These are phyloP conservation scores for Aspergillus cristatus DNA, from an alignment of 495 filamentous ascomycete species.

Conservation along the genomic window DNA sequence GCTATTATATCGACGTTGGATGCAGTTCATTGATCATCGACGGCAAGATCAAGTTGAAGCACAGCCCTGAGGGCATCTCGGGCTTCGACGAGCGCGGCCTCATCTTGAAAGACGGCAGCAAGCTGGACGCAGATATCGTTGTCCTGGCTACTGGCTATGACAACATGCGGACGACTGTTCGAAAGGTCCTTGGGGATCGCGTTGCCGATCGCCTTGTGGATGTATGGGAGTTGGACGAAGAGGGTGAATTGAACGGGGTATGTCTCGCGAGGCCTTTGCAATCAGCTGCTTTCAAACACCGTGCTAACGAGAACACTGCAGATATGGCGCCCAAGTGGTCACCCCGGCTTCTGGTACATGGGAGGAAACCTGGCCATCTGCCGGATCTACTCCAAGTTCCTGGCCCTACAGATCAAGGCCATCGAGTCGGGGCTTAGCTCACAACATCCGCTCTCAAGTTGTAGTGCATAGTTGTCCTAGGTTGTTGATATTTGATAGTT, in stretches of 20 bases:
- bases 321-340: constrained; percentile 65
- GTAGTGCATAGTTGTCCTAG: no score
- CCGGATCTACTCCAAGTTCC: constrained; percentile 57
- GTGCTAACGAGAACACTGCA: constrained; percentile 11
- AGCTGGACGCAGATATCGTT: constrained; percentile 64
- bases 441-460: no score
- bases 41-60: constrained; percentile 65
- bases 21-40: constrained; percentile 64
- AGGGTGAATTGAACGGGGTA: constrained; percentile 57
- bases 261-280: constrained; percentile 2
- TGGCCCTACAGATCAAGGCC: constrained; percentile 71
- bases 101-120: constrained; percentile 52
- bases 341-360: constrained; percentile 72
- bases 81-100: constrained; percentile 45
- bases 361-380: constrained; percentile 69
- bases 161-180: constrained; percentile 59
- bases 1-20: constrained; percentile 73
- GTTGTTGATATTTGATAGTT: no score
- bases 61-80: constrained; percentile 51
- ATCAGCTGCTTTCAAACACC: neutral
- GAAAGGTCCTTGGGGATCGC: constrained; percentile 59
- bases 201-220: constrained; percentile 55
- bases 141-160: constrained; percentile 76
- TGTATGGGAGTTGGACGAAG: constrained; percentile 74
- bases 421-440: constrained; percentile 39